Evolutionary conservation across 1,284 basidiomycete genomes (phyloP), one percentile per base, ranked within the genome.

Genomic region (Inonotus obliquus): DNA sequence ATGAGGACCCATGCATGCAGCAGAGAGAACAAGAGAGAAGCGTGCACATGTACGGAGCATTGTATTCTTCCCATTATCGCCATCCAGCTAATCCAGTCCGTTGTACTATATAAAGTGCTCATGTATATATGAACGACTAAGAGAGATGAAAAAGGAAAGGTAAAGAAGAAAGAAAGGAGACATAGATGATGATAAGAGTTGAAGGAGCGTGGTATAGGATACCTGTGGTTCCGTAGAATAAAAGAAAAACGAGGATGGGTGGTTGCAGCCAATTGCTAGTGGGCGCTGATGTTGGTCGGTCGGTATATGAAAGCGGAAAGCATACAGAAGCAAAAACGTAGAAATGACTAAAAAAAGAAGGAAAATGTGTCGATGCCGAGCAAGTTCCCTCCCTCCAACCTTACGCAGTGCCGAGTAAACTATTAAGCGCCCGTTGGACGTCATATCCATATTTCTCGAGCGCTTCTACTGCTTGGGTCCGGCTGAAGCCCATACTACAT

Each of bases 401-500:
- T 61, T 27, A 61, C 17, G 59, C 47, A 10, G 32, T 35, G 19
- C 80, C 81, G 59, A 92, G 74, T 61, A 92, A 73, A 67, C 80
- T 85, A 71, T 92, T 91, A 58, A 91, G 75, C 25, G 91, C 89
- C 65, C 79, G 81, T 69, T 80, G 84, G 39, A 93, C 78, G 69
- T 92, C 86, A 69, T 92, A 92, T 62, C 83, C 84, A 69, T 87
- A 77, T 63, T 79, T 81, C 73, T 94, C 92, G 14, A 94, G 77
- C 19, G 92, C 90, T 27, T 77, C 78, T 6, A 94, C 81, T 0
- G 89, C 89, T 71, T 92, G 86, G n/a, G 77, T 73, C 54, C 92
- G 83, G 67, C 81, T 86, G 77, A 94, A 94, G 41, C 92, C 92
- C 91, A 94, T 94, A 32, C 79, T 81, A 54, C 82, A 83, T 49